A percentile compares a stretch with the other conserved stretches of the same genome.
These are phyloP conservation scores for Firmiana major DNA, from an alignment of 345 rosid species.

Conservation along the genomic window DNA sequence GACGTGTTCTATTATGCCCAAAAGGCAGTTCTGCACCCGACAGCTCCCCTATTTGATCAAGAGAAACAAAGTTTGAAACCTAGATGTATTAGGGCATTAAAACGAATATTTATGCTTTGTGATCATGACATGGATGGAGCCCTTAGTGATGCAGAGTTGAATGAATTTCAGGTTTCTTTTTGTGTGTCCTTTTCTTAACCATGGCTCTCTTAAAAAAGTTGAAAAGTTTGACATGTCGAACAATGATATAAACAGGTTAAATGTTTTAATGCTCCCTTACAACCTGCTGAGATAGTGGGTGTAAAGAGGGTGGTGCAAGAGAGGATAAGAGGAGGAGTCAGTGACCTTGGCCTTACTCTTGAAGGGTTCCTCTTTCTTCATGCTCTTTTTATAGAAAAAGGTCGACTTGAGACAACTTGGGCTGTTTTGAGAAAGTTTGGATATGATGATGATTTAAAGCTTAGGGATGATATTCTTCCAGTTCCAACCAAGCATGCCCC, in stretches of 20 bases:
- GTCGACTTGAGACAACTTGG: constrained; percentile 83
- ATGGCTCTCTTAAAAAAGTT: not conserved
- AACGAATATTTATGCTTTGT: constrained; percentile 68
- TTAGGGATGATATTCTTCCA: constrained; percentile 57
- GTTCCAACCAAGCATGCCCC: constrained; percentile 58
- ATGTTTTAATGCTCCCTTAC: constrained; percentile 71
- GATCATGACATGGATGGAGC: constrained; percentile 78
- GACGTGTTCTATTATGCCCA: constrained; percentile 81
- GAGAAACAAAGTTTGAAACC: constrained; percentile 65
- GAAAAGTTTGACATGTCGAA: constrained; percentile 20
- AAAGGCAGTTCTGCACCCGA: constrained; percentile 83
- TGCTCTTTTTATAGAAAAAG: constrained; percentile 77
- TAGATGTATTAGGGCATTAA: constrained; percentile 68
- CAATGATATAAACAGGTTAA: constrained; percentile 50
- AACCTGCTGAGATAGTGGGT: constrained; percentile 69
- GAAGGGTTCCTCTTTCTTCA: constrained; percentile 70
- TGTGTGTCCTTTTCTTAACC: not conserved
- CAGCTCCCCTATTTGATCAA: constrained; percentile 74
- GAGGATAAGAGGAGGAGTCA: constrained; percentile 71
- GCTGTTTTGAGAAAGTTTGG: constrained; percentile 78
- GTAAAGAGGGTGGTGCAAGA: constrained; percentile 82
- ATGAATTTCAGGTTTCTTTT: constrained; percentile 69
- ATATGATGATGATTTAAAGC: constrained; percentile 59
- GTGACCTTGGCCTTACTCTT: constrained; percentile 73
- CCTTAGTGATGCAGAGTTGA: constrained; percentile 75